phyloP scores from a whole-genome alignment of 106 monocot genomes.

The Ottelia alismoides region DNA sequence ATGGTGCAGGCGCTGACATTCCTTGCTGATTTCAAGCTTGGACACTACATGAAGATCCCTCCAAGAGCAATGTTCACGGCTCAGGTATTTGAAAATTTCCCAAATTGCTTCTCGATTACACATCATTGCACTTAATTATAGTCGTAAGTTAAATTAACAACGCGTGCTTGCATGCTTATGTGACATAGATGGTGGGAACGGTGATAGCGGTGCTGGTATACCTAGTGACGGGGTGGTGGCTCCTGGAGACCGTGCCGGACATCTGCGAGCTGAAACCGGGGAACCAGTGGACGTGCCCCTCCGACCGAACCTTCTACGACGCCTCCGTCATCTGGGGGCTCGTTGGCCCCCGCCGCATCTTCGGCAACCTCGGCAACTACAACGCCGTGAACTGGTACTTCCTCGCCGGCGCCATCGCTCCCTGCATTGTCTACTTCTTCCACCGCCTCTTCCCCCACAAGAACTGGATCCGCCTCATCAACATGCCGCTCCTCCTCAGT shows the following conservation, averaged over 20 bases:
- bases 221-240: conserved; percentile 82
- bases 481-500: conserved; percentile 77
- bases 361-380: conserved; percentile 68
- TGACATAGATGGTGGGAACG: conserved; percentile 90
- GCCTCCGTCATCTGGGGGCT: conserved; percentile 97
- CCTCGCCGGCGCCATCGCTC: conserved; percentile 60
- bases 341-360: conserved; percentile 75
- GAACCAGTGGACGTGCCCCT: conserved; percentile 88
- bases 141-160: no score
- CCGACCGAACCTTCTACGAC: conserved; percentile 77
- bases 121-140: no score
- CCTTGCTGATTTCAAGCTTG: conserved; percentile 63
- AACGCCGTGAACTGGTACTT: conserved; percentile 86
- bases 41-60: conserved; percentile 82
- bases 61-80: conserved; percentile 73
- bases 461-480: conserved; percentile 60
- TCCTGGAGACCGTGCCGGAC: conserved; percentile 68
- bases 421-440: conserved; percentile 59
- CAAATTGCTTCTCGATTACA: no score
- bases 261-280: conserved; percentile 54
- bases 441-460: conserved; percentile 50
- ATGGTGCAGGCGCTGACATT: conserved; percentile 57
- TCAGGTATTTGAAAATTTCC: no score
- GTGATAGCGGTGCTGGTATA: conserved; percentile 62
- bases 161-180: no score